Base-by-base conservation (phyloP, 371 early-diverging fungal genomes). In the Circinella umbellata region DNA sequence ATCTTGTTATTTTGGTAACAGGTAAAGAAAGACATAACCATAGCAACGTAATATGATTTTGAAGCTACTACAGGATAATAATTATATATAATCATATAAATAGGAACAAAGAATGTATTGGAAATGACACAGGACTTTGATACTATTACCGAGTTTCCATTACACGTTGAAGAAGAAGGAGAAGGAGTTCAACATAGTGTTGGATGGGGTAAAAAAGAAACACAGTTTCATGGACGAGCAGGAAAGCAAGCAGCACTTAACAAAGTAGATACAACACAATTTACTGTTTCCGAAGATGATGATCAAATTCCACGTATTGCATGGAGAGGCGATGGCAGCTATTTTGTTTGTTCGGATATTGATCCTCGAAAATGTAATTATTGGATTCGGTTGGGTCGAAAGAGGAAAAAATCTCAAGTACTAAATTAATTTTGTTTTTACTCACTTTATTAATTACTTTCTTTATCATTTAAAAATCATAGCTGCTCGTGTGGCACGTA, bases 191-290 rank as follows among this genome's bases (percentile, higher is more conserved):
- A 85, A 27, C 92, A 94, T 47, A 89, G 83, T 63, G 91, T 99
- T n/a, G 99, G 99, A 47, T 99, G 99, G 99, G 99, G 99, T 62
- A 91, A 88, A 66, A 96, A 95, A 68, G 98, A 96, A 75, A 99
- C 99, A 9, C 99, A 99, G 76, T 99, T 98, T 75, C 98, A 98
- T 73, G 99, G 99, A 49, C 88, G 90, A 17, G 94, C 83, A 36
- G 97, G 96, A 64, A 98, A 96, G 76, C 81, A 79, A 57, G 94
- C 94, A 8, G 95, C 85, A 10, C 81, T 79, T 59, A 78, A 73
- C 70, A 88, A 85, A 63, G 79, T 87, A 3, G 88, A 88, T 65
- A 73, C 83, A 6, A 79, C 79, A 14, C 76, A 78, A 75, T 85
- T 82, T 61, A 83, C 81, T 20, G 72, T 76, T n/a, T 90, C 93